Conservation (phyloP, 1,284 basidiomycete genomes). For the Rhodotorula mucilaginosa region DNA sequence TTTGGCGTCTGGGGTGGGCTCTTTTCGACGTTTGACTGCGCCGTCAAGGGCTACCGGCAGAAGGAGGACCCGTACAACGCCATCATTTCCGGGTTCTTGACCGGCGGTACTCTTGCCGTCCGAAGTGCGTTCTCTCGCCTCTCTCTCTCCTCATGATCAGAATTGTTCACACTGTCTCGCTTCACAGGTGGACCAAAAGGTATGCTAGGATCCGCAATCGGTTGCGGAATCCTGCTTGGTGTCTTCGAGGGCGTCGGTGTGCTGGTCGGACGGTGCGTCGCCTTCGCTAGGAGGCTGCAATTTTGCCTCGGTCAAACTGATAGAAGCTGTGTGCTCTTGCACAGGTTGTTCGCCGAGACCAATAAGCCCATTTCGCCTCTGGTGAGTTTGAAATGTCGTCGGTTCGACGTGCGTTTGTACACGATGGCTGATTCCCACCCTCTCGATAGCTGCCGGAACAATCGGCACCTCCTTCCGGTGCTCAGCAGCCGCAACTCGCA, state of each 20-base stretch:
- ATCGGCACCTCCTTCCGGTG: constrained; percentile 17
- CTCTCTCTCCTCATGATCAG: background rate
- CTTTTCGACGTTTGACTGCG: constrained; percentile 82
- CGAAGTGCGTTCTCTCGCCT: constrained; percentile 66
- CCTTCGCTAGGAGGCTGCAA: background rate
- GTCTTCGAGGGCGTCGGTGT: constrained; percentile 84
- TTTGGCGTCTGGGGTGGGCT: constrained; percentile 56
- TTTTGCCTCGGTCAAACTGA: background rate
- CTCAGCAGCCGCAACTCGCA: constrained; percentile 19
- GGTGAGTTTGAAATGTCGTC: constrained; percentile 1
- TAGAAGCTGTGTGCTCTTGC: too few species aligned
- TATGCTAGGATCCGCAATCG: constrained; percentile 84
- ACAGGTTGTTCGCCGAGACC: constrained; percentile 35
- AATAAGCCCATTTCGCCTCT: constrained; percentile 39
- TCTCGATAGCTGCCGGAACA: constrained; percentile 21
- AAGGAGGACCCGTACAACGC: constrained; percentile 99
- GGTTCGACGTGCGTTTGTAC: fast-evolving
- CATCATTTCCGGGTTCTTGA: constrained; percentile 96
- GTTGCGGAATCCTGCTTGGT: constrained; percentile 93
- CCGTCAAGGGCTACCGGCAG: constrained; percentile 93
- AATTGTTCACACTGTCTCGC: background rate
- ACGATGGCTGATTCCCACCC: background rate
- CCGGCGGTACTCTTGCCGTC: constrained; percentile 90
- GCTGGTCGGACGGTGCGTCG: constrained; percentile 67
- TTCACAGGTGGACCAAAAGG: constrained; percentile 80